Evolutionary conservation across 2,329 filamentous ascomycete species (phyloP), one percentile per base, ranked within the genome.

Genomic region (Exophiala lecanii-corni): DNA sequence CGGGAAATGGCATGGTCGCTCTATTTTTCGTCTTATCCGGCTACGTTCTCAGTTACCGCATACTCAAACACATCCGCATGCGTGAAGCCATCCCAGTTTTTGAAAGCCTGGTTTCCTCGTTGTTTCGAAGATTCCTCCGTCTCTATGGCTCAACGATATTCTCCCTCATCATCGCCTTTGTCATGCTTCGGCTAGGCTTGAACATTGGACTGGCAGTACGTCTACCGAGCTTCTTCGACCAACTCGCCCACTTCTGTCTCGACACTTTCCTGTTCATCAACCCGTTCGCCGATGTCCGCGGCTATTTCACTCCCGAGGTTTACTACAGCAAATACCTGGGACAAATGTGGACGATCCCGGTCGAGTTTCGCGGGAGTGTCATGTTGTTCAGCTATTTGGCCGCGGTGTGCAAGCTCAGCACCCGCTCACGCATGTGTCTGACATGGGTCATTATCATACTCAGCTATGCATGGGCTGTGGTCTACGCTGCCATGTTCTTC

Each of bases 11-110:
- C 2, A 65, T 67, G 25, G 75, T 79, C 1, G 66, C 73, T 4
- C 65, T 67, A 9, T 79, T 79, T 56, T 78, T 76, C 57, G 69
- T 79, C 55, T 71, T 79, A 41, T 79, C 76, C 0, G 76, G 76
- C 47, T 79, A 78, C 49, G 75, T 75, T 4, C 62, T 79, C 7
- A 70, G 74, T 2, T 58, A 69, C n/a, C 74, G 73, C 50, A 67
- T 74, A 0, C 48, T 78, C 39, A 60, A 59, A 7, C 59, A 75
- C 18, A 45, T 48, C 37, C 43, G 45, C 5, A 34, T 6, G 10
- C 18, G 32, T 5, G 18, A 30, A 12, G 20, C 31, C 7, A n/a
- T 9, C 16, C 16, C 18, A 12, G 19, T 31, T 13, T 23, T 36
- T 5, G 21, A 41, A n/a, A 19, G 31, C 10, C 17, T 46, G 9